Conservation (phyloP, 805 yeast genomes). For the Yarrowia sp. region DNA sequence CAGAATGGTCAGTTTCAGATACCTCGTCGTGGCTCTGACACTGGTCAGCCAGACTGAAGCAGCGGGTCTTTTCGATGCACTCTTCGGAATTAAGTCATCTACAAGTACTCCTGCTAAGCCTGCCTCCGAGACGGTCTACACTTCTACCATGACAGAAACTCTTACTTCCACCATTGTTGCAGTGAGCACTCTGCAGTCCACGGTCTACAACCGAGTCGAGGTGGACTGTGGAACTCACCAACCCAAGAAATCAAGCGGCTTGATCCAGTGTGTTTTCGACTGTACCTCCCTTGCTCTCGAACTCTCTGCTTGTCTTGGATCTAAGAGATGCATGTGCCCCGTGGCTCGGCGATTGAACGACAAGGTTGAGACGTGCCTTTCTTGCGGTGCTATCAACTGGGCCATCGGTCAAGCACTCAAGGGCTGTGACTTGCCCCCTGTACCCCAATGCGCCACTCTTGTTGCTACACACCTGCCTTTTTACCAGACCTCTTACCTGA, state of each 20-base stretch:
- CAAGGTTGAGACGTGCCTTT: background rate
- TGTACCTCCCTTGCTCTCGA: background rate
- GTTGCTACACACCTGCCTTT: background rate
- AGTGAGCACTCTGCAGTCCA: background rate
- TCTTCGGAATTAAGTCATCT: background rate
- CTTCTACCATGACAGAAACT: background rate
- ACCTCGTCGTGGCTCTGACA: background rate
- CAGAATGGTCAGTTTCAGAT: background rate
- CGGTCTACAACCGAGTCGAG: background rate
- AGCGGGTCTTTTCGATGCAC: background rate
- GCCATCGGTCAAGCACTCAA: background rate
- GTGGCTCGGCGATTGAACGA: background rate
- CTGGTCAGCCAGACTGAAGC: background rate
- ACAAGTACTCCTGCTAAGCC: background rate
- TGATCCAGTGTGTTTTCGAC: background rate
- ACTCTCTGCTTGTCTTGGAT: background rate
- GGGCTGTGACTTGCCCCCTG: background rate
- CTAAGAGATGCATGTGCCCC: background rate
- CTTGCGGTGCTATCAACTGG: background rate
- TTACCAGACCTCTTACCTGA: background rate
- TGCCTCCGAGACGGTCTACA: background rate
- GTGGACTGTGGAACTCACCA: background rate
- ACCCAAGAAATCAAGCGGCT: background rate
- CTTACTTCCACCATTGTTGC: background rate
- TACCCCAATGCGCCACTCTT: background rate